phyloP scores from a whole-genome alignment of 768 basidiomycete species.

The Russula lepida region DNA sequence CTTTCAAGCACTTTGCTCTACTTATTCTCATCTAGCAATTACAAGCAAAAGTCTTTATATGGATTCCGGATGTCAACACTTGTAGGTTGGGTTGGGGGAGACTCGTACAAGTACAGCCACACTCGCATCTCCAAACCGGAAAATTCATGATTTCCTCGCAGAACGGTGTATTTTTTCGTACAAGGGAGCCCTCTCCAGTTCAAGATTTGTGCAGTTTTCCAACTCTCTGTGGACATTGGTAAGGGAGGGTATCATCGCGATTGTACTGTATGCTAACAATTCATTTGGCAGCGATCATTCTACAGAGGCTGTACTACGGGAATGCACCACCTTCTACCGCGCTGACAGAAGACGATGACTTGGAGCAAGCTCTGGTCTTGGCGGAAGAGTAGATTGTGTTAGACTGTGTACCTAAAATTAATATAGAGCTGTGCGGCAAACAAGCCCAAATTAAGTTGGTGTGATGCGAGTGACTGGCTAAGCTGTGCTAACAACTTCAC shows the following conservation, averaged over 20 bases:
- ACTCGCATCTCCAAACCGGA: constrained; percentile 1
- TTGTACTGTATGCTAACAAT: constrained; percentile 11
- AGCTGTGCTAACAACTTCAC: background rate
- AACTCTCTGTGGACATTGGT: constrained; percentile 73
- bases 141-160: constrained; percentile 25
- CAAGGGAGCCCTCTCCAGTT: constrained; percentile 70
- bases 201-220: constrained; percentile 76
- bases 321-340: constrained; percentile 49
- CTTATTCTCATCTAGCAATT: constrained; percentile 45
- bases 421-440: constrained; percentile 1
- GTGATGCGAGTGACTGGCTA: background rate
- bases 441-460: constrained; percentile 18
- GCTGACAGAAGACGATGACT: constrained; percentile 48
- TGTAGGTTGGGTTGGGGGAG: constrained; percentile 77
- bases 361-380: constrained; percentile 68
- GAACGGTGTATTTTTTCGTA: constrained; percentile 73
- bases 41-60: constrained; percentile 68
- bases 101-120: constrained; percentile 65
- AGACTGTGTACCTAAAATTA: background rate
- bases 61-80: constrained; percentile 80
- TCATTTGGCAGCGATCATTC: constrained; percentile 50
- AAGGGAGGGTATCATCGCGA: constrained; percentile 23
- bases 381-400: constrained; percentile 43
- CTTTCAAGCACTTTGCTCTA: constrained; percentile 2
- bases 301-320: constrained; percentile 70